Percentiles rank a stretch among this genome's conserved stretches.
Conservation (phyloP, 352 stramenopile species). For the Phytophthora sp. region DNA sequence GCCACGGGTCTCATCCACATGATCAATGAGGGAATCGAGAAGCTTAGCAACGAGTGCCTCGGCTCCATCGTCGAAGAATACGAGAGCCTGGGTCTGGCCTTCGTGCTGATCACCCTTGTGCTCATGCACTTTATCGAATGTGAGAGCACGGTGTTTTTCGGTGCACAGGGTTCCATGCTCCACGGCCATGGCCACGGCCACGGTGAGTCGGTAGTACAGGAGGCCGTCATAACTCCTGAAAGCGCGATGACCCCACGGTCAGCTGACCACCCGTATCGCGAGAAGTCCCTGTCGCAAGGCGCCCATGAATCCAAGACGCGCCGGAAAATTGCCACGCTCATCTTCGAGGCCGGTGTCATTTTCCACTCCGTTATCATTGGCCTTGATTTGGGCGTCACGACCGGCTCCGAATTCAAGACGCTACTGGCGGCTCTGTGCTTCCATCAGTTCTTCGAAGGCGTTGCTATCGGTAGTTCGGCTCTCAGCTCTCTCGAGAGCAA, state of each 20-base stretch:
- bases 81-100: conserved; percentile 50
- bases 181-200: conserved; percentile 48
- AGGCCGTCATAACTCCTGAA: conserved; percentile 23
- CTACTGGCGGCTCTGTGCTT: conserved; percentile 72
- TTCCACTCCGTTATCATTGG: conserved; percentile 80
- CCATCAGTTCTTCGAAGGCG: conserved; percentile 81
- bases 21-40: conserved; percentile 64
- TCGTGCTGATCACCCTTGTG: conserved; percentile 67
- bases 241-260: conserved; percentile 17
- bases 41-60: conserved; percentile 64
- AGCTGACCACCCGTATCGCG: conserved; percentile 29
- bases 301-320: conserved; percentile 28
- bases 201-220: conserved; percentile 9
- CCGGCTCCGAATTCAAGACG: conserved; percentile 56
- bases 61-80: conserved; percentile 58
- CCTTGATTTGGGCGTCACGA: conserved; percentile 61
- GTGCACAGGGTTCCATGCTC: conserved; percentile 26
- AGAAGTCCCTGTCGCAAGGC: conserved; percentile 13
- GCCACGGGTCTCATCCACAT: conserved; percentile 79
- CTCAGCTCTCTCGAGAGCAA: conserved; percentile 46
- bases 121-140: conserved; percentile 77
- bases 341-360: conserved; percentile 64
- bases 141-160: conserved; percentile 64
- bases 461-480: conserved; percentile 58
- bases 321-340: conserved; percentile 49